Evolutionary conservation across 441 rosid genomes (phyloP), one percentile per base, ranked within the genome.

Genomic region (Heliophila coronopifolia): DNA sequence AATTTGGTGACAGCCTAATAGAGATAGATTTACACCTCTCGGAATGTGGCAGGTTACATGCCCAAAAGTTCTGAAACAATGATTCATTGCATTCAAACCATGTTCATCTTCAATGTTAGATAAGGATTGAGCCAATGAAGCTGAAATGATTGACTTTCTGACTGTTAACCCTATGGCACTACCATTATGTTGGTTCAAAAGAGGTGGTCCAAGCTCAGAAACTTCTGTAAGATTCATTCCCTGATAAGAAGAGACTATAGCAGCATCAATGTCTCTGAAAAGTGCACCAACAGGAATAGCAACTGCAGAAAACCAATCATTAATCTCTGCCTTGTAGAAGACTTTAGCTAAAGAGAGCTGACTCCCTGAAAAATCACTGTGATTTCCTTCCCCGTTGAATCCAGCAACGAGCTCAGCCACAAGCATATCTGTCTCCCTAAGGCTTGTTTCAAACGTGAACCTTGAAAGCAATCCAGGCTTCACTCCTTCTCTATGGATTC

Each of bases 251-350:
- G 71, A 68, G 35, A 65, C 65, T 13, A 52, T 4, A 46, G 61
- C 32, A 42, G 62, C 50, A 50, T 64, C 76, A 28, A 91, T 32
- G 61, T 91, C 93, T 73, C 79, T 76, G 65, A 74, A 81, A 48
- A 58, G 90, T 23, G 96, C 93, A 22, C 96, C 98, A 30, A 84
- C 54, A 15, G 96, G 96, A 42, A 84, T 65, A 4, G 80, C 85
- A 58, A 67, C 61, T 1, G 73, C 82, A 13, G 96, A 83, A 49
- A 84, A 67, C 91, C 91, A 79, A 45, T 81, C 88, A 39, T 54
- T 45, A 34, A 76, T 43, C 62, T 77, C 72, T 31, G 86, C 80
- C 62, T 48, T 62, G 65, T 84, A 87, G 27, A 63, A 78, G 3
- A 87, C 76, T 70, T 85, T 87, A 1, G 83, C 58, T 27, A 91